Conservation (phyloP, 1,284 basidiomycete species). For the Fomitopsis betulina region DNA sequence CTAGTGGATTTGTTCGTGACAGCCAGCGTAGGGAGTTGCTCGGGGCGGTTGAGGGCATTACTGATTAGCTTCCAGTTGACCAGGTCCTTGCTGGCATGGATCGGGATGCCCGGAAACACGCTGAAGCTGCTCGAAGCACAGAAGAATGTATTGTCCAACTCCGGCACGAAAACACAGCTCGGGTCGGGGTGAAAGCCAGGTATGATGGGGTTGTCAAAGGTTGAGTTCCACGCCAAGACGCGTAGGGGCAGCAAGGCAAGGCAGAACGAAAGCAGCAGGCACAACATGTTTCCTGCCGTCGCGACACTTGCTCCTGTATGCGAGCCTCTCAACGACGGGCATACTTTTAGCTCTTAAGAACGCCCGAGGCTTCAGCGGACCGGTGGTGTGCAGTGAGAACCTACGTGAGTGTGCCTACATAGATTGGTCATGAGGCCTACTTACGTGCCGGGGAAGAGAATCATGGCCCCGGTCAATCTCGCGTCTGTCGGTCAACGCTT, state of each 20-base stretch:
- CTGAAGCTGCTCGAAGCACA: conserved; percentile 1
- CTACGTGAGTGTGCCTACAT: background rate
- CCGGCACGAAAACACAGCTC: background rate
- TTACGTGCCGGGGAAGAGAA: background rate
- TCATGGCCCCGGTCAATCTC: no score
- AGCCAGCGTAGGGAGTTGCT: background rate
- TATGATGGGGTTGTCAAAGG: background rate
- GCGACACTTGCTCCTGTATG: background rate
- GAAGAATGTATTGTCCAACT: background rate
- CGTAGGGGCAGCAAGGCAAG: background rate
- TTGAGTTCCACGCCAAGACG: background rate
- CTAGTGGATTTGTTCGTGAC: background rate
- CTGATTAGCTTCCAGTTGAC: background rate
- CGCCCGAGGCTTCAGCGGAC: background rate
- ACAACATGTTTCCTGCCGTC: background rate
- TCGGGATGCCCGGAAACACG: background rate
- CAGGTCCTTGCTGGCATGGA: background rate
- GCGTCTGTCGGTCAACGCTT: no score
- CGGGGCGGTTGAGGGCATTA: background rate
- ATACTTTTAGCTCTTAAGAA: background rate
- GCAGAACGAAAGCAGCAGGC: background rate
- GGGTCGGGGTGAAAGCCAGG: background rate
- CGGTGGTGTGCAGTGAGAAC: background rate
- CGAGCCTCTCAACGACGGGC: background rate
- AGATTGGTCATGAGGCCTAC: background rate